Evolutionary conservation across 208 protist genomes (phyloP), one percentile per base, ranked within the genome.

Genomic region (Trypanosoma cruzi): DNA sequence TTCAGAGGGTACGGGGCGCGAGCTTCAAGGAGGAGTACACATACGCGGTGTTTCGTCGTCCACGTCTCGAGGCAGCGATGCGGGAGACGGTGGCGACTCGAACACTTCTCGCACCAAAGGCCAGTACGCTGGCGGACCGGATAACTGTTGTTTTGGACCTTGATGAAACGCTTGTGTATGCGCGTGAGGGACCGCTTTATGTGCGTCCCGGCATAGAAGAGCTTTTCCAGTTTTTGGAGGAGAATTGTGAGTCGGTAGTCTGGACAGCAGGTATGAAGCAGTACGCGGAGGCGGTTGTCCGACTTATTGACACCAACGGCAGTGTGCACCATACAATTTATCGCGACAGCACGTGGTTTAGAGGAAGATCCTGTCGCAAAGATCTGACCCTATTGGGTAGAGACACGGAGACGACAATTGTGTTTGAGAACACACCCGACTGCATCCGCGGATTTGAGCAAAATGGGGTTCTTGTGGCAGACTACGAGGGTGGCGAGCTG

Each of bases 371-470:
- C 14, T 80, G 76, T 11, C 82, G 84, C 29, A 97, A 97, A 73
- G 90, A 97, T 53, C 76, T 97, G 40, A 77, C 63, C 18, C 74
- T 95, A 20, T 81, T 97, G 42, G 90, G 90, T 24, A 86, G 93
- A 20, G 83, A 93, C 60, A 68, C 90, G 37, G 77, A 81, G 50
- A 81, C 62, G 16, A 89, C 79, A 34, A 84, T 97, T 76, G 87
- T 97, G 49, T 82, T 97, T 36, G 93, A 97, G 61, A 97, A 97
- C 77, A 97, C 93, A 5, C 91, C 91, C 8, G 91, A 97, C 71
- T 96, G 88, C 75, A 82, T 95, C 52, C 80, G 79, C 50, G 92
- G 92, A 52, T 88, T 93, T 74, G 89, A 97, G 77, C 70, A 81
- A 59, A 95, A 97, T 72, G 89, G 85, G 1, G 66, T 97, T 6